phyloP scores from a whole-genome alignment of 148 eudicot species.

The Cornus florida region DNA sequence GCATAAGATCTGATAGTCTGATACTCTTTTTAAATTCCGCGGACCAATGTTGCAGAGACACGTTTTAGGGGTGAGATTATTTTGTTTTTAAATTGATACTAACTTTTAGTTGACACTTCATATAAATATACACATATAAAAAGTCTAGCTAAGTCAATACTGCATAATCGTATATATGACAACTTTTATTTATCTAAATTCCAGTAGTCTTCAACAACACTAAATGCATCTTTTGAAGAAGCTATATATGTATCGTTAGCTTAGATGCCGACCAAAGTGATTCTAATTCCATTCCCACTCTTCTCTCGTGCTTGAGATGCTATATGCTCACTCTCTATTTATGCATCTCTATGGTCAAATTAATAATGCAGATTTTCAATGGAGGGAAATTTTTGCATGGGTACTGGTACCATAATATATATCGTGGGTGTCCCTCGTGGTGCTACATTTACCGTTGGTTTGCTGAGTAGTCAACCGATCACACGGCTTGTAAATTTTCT shows the following conservation, averaged over 20 bases:
- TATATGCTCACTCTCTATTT: slow-evolving; percentile 7
- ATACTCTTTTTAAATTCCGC: too few species aligned
- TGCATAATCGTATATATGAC: background rate
- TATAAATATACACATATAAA: background rate
- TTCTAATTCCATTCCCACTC: slow-evolving; percentile 54
- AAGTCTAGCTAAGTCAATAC: background rate
- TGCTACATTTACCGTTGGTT: background rate
- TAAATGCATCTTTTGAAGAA: slow-evolving; percentile 24
- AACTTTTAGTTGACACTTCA: slow-evolving; percentile 10
- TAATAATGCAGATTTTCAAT: background rate
- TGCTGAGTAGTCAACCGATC: background rate
- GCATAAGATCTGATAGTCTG: too few species aligned
- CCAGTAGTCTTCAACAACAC: slow-evolving; percentile 41
- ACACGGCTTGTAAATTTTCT: background rate
- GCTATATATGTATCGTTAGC: slow-evolving; percentile 30
- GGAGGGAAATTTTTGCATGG: background rate
- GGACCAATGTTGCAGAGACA: background rate
- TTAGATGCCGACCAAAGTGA: slow-evolving; percentile 66
- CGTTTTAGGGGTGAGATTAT: background rate
- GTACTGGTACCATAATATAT: background rate
- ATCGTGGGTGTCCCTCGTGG: background rate
- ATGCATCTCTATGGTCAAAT: slow-evolving; percentile 19
- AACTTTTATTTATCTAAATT: slow-evolving; percentile 15
- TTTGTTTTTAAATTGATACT: background rate
- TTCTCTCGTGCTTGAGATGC: slow-evolving; percentile 29